phyloP scores from a whole-genome alignment of 2,329 filamentous ascomycete genomes.

The Decorospora gaudefroyi region DNA sequence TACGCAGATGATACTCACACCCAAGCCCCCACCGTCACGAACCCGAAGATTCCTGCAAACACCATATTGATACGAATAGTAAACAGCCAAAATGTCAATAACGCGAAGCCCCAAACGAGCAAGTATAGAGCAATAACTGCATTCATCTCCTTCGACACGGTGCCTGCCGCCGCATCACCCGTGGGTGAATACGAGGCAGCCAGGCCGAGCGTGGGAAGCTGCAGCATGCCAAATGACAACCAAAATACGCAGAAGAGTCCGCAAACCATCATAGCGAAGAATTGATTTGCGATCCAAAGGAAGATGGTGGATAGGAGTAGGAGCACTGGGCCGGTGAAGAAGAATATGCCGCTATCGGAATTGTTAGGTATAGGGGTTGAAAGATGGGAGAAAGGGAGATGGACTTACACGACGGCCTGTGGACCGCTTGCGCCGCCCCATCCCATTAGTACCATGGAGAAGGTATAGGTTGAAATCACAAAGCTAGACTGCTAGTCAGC shows the following conservation, averaged over 20 bases:
- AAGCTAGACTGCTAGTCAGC: constrained; percentile 26
- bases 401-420: constrained; percentile 40
- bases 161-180: constrained; percentile 51
- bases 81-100: constrained; percentile 59
- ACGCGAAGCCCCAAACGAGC: constrained; percentile 58
- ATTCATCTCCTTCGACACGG: constrained; percentile 54
- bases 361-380: background rate
- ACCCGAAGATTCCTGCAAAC: constrained; percentile 56
- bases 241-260: constrained; percentile 57
- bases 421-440: constrained; percentile 48
- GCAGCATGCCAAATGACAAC: constrained; percentile 58
- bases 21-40: constrained; percentile 54
- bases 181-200: constrained; percentile 52
- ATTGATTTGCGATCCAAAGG: constrained; percentile 53
- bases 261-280: constrained; percentile 56
- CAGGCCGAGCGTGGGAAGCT: constrained; percentile 56
- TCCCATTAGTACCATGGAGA: constrained; percentile 49
- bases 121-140: constrained; percentile 56
- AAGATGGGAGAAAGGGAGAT: background rate
- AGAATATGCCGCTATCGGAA: constrained; percentile 45
- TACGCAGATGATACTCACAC: too few relatives aligned
- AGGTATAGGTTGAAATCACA: constrained; percentile 50
- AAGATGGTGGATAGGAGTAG: constrained; percentile 56
- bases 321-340: constrained; percentile 55
- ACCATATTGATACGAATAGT: constrained; percentile 57